These are phyloP conservation scores for Pyrenochaeta sp. DNA, from an alignment of 2,329 filamentous ascomycete species.

Conservation along the genomic window DNA sequence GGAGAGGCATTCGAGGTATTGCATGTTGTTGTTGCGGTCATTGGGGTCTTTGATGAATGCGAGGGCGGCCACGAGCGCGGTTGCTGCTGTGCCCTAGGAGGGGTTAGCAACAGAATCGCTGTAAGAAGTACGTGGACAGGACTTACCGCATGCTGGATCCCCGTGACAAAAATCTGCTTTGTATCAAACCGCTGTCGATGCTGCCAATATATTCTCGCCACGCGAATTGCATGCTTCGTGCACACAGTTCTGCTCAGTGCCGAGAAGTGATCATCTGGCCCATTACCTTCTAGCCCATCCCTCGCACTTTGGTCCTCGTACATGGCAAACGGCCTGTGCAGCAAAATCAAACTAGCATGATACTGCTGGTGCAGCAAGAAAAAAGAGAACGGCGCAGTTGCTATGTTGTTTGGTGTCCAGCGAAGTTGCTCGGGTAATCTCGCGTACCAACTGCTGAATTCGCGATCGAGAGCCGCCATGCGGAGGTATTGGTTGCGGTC, in stretches of 20 bases:
- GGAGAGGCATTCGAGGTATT: slow-evolving; percentile 63
- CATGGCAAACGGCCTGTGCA: slow-evolving; percentile 63
- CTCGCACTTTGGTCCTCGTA: slow-evolving; percentile 54
- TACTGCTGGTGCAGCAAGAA: slow-evolving; percentile 66
- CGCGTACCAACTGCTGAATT: slow-evolving; percentile 64
- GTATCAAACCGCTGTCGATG: slow-evolving; percentile 63
- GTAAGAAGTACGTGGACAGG: background rate
- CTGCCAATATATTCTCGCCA: slow-evolving; percentile 64
- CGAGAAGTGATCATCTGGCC: slow-evolving; percentile 54
- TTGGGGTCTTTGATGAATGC: slow-evolving; percentile 50
- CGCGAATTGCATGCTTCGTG: slow-evolving; percentile 63
- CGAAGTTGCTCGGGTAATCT: slow-evolving; percentile 57
- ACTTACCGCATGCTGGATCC: slow-evolving; percentile 60
- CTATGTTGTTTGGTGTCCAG: slow-evolving; percentile 49
- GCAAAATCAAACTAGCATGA: slow-evolving; percentile 61
- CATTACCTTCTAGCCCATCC: slow-evolving; percentile 45
- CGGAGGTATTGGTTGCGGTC: slow-evolving; percentile 61
- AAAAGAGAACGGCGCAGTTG: slow-evolving; percentile 52
- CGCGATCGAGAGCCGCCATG: slow-evolving; percentile 61
- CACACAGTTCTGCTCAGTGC: slow-evolving; percentile 62
- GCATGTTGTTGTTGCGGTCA: slow-evolving; percentile 53
- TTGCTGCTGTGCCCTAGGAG: slow-evolving; percentile 60
- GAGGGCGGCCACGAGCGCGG: slow-evolving; percentile 61
- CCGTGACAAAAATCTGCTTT: slow-evolving; percentile 60
- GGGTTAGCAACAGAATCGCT: slow-evolving; percentile 9